phyloP scores from a whole-genome alignment of 2,329 filamentous ascomycete species.

The Basipetospora chlamydospora region DNA sequence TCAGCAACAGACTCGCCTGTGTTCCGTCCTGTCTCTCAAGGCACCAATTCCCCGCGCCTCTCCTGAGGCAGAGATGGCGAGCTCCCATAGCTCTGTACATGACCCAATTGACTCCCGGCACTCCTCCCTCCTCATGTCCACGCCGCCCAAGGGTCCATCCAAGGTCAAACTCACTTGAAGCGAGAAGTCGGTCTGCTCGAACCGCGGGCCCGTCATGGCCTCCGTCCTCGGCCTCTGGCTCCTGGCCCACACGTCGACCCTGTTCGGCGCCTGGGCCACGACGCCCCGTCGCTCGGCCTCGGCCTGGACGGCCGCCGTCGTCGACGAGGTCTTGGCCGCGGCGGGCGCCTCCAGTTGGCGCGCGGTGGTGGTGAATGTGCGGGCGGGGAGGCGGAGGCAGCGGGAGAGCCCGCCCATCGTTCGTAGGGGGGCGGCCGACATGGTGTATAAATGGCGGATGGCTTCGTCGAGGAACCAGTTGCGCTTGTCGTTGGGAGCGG shows the following conservation, averaged over 20 bases:
- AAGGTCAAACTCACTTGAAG: slow-evolving; percentile 55
- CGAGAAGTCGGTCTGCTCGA: slow-evolving; percentile 92
- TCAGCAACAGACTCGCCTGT: too few relatives aligned
- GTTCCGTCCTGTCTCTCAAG: too few relatives aligned
- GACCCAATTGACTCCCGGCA: background rate
- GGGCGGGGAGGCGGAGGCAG: slow-evolving; percentile 26
- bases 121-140: background rate
- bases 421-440: slow-evolving; percentile 31
- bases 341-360: slow-evolving; percentile 30
- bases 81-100: too few relatives aligned
- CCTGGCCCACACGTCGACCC: slow-evolving; percentile 63
- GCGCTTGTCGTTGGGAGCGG: too few relatives aligned
- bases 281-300: background rate
- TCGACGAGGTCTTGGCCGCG: slow-evolving; percentile 23
- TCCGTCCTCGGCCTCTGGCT: slow-evolving; percentile 68
- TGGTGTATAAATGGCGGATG: too few relatives aligned
- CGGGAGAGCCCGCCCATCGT: slow-evolving; percentile 28
- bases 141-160: background rate
- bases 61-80: too few relatives aligned
- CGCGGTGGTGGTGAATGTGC: slow-evolving; percentile 33
- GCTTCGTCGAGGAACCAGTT: too few relatives aligned
- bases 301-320: slow-evolving; percentile 23
- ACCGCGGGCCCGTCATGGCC: slow-evolving; percentile 87
- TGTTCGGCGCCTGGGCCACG: slow-evolving; percentile 67
- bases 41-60: too few relatives aligned